Conservation (phyloP, 1,139 yeast genomes). For the Blastobotrys raffinosifermentans region DNA sequence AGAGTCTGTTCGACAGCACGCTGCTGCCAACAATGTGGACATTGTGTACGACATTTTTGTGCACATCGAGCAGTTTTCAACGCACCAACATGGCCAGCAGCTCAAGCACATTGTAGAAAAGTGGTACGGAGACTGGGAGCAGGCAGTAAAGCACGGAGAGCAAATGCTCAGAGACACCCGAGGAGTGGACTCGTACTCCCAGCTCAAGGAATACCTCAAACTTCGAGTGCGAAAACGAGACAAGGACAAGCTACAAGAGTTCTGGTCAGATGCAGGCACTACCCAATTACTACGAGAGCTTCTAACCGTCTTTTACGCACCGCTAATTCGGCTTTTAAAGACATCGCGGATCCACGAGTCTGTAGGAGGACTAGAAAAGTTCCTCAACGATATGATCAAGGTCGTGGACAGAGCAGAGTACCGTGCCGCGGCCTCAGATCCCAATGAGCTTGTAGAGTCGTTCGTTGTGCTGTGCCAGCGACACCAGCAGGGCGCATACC, state of each 20-base stretch:
- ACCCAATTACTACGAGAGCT: constrained; percentile 65
- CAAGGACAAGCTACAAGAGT: constrained; percentile 62
- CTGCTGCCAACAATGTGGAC: constrained; percentile 11
- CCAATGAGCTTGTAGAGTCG: constrained; percentile 56
- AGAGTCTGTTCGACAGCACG: constrained; percentile 18
- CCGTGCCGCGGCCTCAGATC: constrained; percentile 40
- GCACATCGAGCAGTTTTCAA: constrained; percentile 4
- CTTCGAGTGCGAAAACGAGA: constrained; percentile 65
- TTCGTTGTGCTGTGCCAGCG: constrained; percentile 59
- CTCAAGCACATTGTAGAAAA: constrained; percentile 21
- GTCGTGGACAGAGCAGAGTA: constrained; percentile 48
- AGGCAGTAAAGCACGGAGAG: constrained; percentile 25
- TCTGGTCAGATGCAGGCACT: constrained; percentile 83
- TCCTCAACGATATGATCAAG: constrained; percentile 62
- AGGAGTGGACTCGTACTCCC: constrained; percentile 37
- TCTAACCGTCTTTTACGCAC: constrained; percentile 75
- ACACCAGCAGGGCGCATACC: constrained; percentile 66
- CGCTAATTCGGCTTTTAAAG: constrained; percentile 69
- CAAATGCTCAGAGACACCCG: constrained; percentile 17
- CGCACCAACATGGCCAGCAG: constrained; percentile 12
- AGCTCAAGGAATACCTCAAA: constrained; percentile 57
- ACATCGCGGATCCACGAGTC: constrained; percentile 73
- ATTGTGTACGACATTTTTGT: constrained; percentile 12
- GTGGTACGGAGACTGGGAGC: constrained; percentile 38
- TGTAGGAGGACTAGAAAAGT: constrained; percentile 63